A percentile compares a stretch with the other conserved stretches of the same genome.
Evolutionary conservation across 2,329 filamentous ascomycete species (phyloP).

Genomic region (Ustulina deusta): DNA sequence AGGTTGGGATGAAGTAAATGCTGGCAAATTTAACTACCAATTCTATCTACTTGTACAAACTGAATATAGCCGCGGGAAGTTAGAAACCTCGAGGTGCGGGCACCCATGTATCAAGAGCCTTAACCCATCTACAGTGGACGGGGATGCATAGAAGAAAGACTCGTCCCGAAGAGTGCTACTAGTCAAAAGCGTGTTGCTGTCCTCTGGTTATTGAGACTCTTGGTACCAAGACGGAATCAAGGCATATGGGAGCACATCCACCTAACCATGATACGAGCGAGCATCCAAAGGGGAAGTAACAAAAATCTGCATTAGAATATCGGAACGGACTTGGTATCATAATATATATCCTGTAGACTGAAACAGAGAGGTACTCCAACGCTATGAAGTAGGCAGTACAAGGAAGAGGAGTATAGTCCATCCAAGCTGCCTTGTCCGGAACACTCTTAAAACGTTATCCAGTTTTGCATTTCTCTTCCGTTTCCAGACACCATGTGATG

Average conservation of each 20-base stretch:
- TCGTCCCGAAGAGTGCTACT: neutral
- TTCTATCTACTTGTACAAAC: neutral
- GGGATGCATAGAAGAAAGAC: neutral
- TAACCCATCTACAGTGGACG: neutral
- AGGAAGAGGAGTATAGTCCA: constrained; percentile 24
- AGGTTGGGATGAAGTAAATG: neutral
- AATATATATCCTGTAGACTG: constrained; percentile 27
- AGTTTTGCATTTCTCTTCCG: constrained; percentile 22
- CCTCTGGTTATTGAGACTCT: neutral
- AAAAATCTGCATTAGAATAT: constrained; percentile 6
- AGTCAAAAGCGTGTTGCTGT: no score
- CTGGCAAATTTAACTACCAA: neutral
- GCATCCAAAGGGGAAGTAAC: neutral
- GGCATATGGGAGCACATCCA: neutral
- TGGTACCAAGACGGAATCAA: neutral
- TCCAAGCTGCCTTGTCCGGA: neutral
- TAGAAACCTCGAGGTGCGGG: neutral
- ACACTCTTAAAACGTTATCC: constrained; percentile 24
- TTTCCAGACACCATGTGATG: constrained; percentile 33
- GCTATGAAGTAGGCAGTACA: constrained; percentile 42
- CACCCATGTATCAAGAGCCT: no score
- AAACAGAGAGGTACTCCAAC: constrained; percentile 42
- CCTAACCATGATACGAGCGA: neutral
- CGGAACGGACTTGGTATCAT: constrained; percentile 34
- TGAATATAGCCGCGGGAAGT: neutral